Percentiles rank a stretch among this genome's conserved stretches.
These are phyloP conservation scores for Parasitella parasitica DNA, from an alignment of 371 early-diverging fungal species.

Conservation along the genomic window DNA sequence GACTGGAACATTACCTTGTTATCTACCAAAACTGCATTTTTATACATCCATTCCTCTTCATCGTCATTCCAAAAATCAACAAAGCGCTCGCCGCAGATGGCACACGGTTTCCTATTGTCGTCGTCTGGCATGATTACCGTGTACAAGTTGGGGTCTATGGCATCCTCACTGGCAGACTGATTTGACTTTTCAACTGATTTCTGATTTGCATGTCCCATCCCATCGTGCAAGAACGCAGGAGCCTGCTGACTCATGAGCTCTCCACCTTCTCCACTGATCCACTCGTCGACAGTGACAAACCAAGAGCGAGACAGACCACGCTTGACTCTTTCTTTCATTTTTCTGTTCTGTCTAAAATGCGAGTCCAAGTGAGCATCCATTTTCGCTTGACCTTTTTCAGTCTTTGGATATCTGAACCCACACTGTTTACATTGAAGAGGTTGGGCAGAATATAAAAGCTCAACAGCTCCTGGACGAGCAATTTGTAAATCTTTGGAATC, in stretches of 20 bases:
- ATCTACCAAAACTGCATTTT: slow-evolving; percentile 74
- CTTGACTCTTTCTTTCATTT: slow-evolving; percentile 74
- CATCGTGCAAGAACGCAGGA: slow-evolving; percentile 44
- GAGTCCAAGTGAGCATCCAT: slow-evolving; percentile 89
- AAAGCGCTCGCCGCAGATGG: slow-evolving; percentile 88
- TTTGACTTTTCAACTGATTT: slow-evolving; percentile 17
- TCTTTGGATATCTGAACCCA: slow-evolving; percentile 77
- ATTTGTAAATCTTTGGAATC: slow-evolving; percentile 52
- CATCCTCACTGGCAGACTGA: slow-evolving; percentile 15
- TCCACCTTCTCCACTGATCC: slow-evolving; percentile 49
- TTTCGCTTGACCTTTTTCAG: slow-evolving; percentile 66
- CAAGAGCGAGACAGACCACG: slow-evolving; percentile 82
- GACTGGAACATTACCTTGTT: slow-evolving; percentile 49
- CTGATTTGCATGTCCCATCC: slow-evolving; percentile 6
- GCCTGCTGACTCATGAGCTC: slow-evolving; percentile 52
- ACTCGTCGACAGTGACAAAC: slow-evolving; percentile 75
- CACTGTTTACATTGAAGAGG: slow-evolving; percentile 90
- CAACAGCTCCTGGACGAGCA: slow-evolving; percentile 59
- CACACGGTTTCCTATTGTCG: slow-evolving; percentile 61
- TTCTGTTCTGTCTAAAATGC: slow-evolving; percentile 91
- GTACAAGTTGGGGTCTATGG: slow-evolving; percentile 26
- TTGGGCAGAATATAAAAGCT: slow-evolving; percentile 72
- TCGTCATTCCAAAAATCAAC: slow-evolving; percentile 85
- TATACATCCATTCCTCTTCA: slow-evolving; percentile 89
- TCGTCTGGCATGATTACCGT: slow-evolving; percentile 55